Evolutionary conservation across 768 basidiomycete genomes (phyloP).

Genomic region (Suillus cothurnatus): DNA sequence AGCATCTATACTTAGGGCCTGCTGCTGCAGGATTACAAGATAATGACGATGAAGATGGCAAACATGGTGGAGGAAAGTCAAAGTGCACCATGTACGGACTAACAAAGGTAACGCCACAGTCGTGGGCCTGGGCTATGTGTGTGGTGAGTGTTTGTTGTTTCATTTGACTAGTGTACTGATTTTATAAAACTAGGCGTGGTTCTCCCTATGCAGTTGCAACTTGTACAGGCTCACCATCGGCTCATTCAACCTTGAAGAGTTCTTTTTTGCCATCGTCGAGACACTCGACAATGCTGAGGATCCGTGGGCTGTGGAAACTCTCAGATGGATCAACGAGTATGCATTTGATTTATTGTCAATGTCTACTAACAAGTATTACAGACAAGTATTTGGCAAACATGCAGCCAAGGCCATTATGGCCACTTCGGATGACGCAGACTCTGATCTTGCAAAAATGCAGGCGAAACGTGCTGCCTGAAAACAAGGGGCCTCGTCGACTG

Average conservation of each 20-base stretch:
- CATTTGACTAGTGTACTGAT: neutral
- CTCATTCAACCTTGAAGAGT: conserved; percentile 1
- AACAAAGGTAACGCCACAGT: neutral
- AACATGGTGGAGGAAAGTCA: neutral
- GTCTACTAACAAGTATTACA: neutral
- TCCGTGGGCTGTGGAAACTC: neutral
- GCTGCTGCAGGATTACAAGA: conserved; percentile 1
- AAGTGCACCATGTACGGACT: neutral
- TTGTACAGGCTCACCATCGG: neutral
- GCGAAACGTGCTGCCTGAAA: neutral
- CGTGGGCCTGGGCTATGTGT: neutral
- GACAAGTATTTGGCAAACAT: neutral
- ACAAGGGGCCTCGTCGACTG: neutral
- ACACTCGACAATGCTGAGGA: neutral
- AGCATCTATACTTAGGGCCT: conserved; percentile 7
- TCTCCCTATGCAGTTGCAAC: neutral
- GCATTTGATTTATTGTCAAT: neutral
- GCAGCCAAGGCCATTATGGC: neutral
- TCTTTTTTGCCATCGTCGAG: neutral
- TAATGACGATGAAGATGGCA: neutral
- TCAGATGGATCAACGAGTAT: neutral
- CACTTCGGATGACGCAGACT: neutral
- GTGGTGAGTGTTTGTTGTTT: neutral
- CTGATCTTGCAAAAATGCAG: neutral
- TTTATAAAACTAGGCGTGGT: neutral